A percentile compares a stretch with the other conserved stretches of the same genome.
Conservation (phyloP, 2,329 filamentous ascomycete genomes). For the Aspergillus sclerotialis region DNA sequence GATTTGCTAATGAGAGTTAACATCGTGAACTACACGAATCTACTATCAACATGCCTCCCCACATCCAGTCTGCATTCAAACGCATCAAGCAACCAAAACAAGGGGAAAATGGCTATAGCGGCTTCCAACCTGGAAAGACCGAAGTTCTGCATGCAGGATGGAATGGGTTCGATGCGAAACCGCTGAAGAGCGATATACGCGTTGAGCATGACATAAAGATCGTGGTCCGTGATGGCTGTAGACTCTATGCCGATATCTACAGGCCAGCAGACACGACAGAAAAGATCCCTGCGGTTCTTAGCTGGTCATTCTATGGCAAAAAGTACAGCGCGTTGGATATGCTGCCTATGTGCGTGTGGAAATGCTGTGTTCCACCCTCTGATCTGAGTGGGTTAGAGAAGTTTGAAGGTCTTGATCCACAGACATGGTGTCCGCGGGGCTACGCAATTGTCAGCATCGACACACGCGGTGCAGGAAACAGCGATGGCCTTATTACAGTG, state of each 20-base stretch:
- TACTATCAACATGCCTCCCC: slow-evolving; percentile 22
- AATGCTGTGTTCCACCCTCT: slow-evolving; percentile 28
- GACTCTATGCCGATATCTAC: slow-evolving; percentile 41
- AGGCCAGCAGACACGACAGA: slow-evolving; percentile 26
- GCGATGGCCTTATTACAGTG: slow-evolving; percentile 29
- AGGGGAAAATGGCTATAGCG: slow-evolving; percentile 37
- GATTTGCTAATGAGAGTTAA: no score
- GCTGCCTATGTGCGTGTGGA: slow-evolving; percentile 33
- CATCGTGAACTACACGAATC: no score
- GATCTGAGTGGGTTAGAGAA: slow-evolving; percentile 28
- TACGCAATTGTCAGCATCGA: slow-evolving; percentile 32
- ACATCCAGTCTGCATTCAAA: slow-evolving; percentile 22
- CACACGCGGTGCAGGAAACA: slow-evolving; percentile 25
- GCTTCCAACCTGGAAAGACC: slow-evolving; percentile 30
- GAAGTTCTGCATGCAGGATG: slow-evolving; percentile 35
- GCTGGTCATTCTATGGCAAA: slow-evolving; percentile 43
- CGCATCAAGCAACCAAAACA: slow-evolving; percentile 20
- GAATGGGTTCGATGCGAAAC: slow-evolving; percentile 29
- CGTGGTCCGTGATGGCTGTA: slow-evolving; percentile 35
- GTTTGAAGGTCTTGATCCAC: slow-evolving; percentile 39
- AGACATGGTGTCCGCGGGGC: slow-evolving; percentile 22
- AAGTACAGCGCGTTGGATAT: slow-evolving; percentile 34
- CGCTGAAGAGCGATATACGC: slow-evolving; percentile 31
- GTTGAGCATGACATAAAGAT: slow-evolving; percentile 43
- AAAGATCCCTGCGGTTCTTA: slow-evolving; percentile 39